Conservation (phyloP, 257 asterid species). For the Salvia splendens region DNA sequence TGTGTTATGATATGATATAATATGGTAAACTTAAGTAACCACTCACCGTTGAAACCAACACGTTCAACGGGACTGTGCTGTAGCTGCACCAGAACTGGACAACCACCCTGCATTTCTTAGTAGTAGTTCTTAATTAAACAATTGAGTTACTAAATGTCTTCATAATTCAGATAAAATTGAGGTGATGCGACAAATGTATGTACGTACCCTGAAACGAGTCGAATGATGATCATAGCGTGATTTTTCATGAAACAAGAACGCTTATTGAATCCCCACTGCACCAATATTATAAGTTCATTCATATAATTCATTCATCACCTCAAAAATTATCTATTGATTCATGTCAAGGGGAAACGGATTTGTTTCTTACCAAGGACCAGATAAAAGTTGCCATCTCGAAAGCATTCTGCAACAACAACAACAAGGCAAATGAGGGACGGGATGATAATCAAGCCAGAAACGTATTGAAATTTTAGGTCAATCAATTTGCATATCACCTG, state of each 20-base stretch:
- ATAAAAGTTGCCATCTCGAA: constrained; percentile 95
- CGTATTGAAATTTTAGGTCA: no score
- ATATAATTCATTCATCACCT: no score
- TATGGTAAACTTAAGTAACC: no score
- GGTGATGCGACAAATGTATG: background rate
- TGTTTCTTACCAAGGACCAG: constrained; percentile 76
- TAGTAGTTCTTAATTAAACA: no score
- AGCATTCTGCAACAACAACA: constrained; percentile 62
- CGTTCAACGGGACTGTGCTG: constrained; percentile 76
- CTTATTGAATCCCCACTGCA: constrained; percentile 82
- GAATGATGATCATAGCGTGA: constrained; percentile 63
- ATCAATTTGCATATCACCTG: constrained; percentile 44
- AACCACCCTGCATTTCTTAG: constrained; percentile 49
- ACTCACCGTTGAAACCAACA: constrained; percentile 73
- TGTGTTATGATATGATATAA: no score
- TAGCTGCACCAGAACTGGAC: constrained; percentile 96
- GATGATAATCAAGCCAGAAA: no score
- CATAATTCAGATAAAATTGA: no score
- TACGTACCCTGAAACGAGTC: constrained; percentile 67
- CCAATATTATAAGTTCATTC: background rate
- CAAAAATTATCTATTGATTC: no score
- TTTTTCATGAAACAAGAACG: constrained; percentile 81
- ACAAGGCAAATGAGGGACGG: no score
- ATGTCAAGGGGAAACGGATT: background rate
- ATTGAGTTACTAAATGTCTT: no score